phyloP scores from a whole-genome alignment of 768 basidiomycete species.

The Boletus rex-veris region DNA sequence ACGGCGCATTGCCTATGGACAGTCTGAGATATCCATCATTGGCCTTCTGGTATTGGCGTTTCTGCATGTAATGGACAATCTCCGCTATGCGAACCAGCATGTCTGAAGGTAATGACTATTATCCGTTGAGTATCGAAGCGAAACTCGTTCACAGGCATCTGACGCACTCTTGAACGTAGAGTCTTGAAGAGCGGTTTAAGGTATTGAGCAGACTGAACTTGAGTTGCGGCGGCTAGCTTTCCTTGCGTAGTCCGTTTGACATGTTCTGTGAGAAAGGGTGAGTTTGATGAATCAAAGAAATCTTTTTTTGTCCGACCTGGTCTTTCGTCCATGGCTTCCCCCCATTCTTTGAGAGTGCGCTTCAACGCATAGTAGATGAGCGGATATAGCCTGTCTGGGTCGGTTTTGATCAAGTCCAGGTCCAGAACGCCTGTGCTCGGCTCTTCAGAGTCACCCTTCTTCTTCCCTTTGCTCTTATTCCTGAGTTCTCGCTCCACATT shows the following conservation, averaged over 20 bases:
- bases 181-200: slow-evolving; percentile 95
- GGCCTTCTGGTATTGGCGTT: slow-evolving; percentile 89
- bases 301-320: slow-evolving; percentile 54
- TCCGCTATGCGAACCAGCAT: slow-evolving; percentile 86
- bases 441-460: slow-evolving; percentile 54
- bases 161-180: slow-evolving; percentile 80
- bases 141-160: not conserved
- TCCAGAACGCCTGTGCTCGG: slow-evolving; percentile 63
- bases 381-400: slow-evolving; percentile 94
- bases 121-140: slow-evolving; percentile 8
- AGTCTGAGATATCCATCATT: slow-evolving; percentile 97
- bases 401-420: slow-evolving; percentile 75
- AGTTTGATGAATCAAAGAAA: not conserved
- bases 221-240: slow-evolving; percentile 90
- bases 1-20: slow-evolving; percentile 97
- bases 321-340: slow-evolving; percentile 88
- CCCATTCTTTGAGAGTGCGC: slow-evolving; percentile 93
- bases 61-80: slow-evolving; percentile 96
- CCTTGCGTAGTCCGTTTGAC: slow-evolving; percentile 89
- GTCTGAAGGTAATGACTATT: slow-evolving; percentile 73
- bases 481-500: slow-evolving; percentile 66
- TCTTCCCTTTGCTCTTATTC: slow-evolving; percentile 56
- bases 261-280: slow-evolving; percentile 48
- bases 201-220: slow-evolving; percentile 93
- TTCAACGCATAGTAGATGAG: slow-evolving; percentile 96